Evolutionary conservation across 148 eudicot species (phyloP).

Genomic region (Linanthus parryae): DNA sequence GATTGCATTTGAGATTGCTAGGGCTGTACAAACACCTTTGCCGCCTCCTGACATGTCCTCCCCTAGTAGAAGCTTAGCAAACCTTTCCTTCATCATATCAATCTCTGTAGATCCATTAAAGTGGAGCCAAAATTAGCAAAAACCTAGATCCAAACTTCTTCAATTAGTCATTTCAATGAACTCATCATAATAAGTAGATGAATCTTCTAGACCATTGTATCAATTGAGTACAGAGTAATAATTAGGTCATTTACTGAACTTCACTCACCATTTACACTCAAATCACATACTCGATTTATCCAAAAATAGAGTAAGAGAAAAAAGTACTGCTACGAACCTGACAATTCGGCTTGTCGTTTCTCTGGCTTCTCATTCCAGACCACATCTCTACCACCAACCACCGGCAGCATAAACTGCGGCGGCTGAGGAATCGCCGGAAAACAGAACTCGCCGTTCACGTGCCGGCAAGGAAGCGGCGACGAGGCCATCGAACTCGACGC

Average conservation of each 20-base stretch:
- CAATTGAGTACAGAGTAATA: too few species aligned
- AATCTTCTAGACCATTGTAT: too few species aligned
- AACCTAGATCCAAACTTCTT: not conserved
- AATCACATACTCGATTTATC: too few species aligned
- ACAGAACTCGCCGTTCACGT: not conserved
- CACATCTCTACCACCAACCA: constrained; percentile 37
- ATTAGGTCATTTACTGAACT: too few species aligned
- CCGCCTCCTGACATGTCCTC: constrained; percentile 99
- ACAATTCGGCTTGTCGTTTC: constrained; percentile 35
- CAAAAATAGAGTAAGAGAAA: too few species aligned
- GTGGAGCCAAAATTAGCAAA: not conserved
- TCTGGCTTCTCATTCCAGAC: constrained; percentile 42
- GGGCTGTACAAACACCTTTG: constrained; percentile 94
- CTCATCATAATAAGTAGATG: too few species aligned
- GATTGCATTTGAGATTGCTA: constrained; percentile 92
- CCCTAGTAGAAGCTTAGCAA: constrained; percentile 87
- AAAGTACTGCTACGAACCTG: too few species aligned
- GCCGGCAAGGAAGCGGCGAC: constrained; percentile 7
- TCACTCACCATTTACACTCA: too few species aligned
- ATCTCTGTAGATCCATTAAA: constrained; percentile 35
- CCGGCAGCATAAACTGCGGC: constrained; percentile 14
- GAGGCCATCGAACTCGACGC: constrained; percentile 16
- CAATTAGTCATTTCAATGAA: too few species aligned
- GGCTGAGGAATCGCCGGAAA: constrained; percentile 8
- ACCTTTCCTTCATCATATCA: constrained; percentile 97